A percentile compares a stretch with the other conserved stretches of the same genome.
These are phyloP conservation scores for Puya raimondii DNA, from an alignment of 176 grass and related monocot species.

Conservation along the genomic window DNA sequence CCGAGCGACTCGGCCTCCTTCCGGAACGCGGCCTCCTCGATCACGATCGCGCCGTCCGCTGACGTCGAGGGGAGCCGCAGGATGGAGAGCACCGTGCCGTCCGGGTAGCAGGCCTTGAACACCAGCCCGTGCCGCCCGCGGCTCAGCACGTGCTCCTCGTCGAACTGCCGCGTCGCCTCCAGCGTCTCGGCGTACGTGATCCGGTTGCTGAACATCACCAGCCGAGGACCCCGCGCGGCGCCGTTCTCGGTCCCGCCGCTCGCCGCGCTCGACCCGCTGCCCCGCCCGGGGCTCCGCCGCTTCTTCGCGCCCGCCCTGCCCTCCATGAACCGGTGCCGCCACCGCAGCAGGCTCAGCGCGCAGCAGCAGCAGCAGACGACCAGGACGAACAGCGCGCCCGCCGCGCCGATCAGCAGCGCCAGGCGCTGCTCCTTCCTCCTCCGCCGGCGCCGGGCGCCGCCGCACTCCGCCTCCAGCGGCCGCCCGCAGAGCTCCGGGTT, in stretches of 20 bases:
- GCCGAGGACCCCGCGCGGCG: slow-evolving; percentile 43
- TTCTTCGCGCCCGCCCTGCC: slow-evolving; percentile 69
- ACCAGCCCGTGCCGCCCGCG: slow-evolving; percentile 88
- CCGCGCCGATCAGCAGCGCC: slow-evolving; percentile 49
- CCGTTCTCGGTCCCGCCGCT: slow-evolving; percentile 38
- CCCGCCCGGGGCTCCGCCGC: slow-evolving; percentile 70
- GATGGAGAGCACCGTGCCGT: slow-evolving; percentile 88
- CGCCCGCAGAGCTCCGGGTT: slow-evolving; percentile 71
- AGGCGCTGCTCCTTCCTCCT: slow-evolving; percentile 40
- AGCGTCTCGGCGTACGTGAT: slow-evolving; percentile 79
- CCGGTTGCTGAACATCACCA: slow-evolving; percentile 93
- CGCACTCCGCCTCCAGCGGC: slow-evolving; percentile 56
- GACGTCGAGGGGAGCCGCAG: slow-evolving; percentile 81
- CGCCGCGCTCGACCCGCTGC: slow-evolving; percentile 77
- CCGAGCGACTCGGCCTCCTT: slow-evolving; percentile 87
- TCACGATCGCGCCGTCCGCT: slow-evolving; percentile 64
- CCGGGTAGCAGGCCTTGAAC: slow-evolving; percentile 94
- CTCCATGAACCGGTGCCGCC: slow-evolving; percentile 66
- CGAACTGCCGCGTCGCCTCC: slow-evolving; percentile 82
- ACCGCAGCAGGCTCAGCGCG: slow-evolving; percentile 49
- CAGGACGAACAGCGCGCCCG: slow-evolving; percentile 35
- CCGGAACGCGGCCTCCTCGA: slow-evolving; percentile 87
- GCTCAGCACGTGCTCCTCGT: slow-evolving; percentile 92
- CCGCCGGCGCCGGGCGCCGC: slow-evolving; percentile 18
- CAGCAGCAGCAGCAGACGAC: slow-evolving; percentile 71